A percentile compares a stretch with the other conserved stretches of the same genome.
phyloP scores from a whole-genome alignment of 78 protist species.

The Pigoraptor vietnamica region DNA sequence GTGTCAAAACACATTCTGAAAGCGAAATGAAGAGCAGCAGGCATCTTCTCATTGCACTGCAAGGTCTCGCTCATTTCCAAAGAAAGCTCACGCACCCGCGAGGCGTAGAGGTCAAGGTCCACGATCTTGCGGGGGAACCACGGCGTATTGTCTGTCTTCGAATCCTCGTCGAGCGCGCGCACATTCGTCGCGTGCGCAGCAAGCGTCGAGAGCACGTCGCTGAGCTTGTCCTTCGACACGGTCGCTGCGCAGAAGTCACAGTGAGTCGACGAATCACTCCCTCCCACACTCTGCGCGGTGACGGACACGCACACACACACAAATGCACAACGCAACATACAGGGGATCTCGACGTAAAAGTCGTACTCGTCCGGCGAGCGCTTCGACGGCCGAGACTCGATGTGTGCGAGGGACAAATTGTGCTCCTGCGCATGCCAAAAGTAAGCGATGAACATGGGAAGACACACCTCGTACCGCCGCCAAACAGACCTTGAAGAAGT shows the following conservation, averaged over 20 bases:
- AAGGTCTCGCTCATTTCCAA: not conserved
- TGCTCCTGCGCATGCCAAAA: not conserved
- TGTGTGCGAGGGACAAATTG: not conserved
- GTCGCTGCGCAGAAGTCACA: too few relatives aligned
- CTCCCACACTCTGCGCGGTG: too few relatives aligned
- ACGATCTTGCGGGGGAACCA: slow-evolving; percentile 39
- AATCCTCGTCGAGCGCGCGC: not conserved
- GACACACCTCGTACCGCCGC: too few relatives aligned
- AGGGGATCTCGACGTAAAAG: not conserved
- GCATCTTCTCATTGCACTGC: too few relatives aligned
- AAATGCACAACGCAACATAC: not conserved
- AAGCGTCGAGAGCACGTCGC: too few relatives aligned
- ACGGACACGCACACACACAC: too few relatives aligned
- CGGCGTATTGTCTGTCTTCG: not conserved
- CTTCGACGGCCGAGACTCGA: slow-evolving; percentile 32
- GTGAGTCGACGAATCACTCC: too few relatives aligned
- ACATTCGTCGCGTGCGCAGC: too few relatives aligned
- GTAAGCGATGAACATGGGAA: too few relatives aligned
- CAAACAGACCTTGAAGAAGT: not conserved
- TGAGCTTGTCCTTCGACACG: too few relatives aligned
- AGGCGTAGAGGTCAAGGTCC: slow-evolving; percentile 14
- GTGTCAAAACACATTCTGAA: too few relatives aligned
- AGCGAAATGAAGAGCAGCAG: too few relatives aligned
- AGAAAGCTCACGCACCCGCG: not conserved
- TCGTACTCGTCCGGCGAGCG: not conserved